Evolutionary conservation across 164 flowering plant species (phyloP), one percentile per base, ranked within the genome.

Genomic region (Litsea cubeba): DNA sequence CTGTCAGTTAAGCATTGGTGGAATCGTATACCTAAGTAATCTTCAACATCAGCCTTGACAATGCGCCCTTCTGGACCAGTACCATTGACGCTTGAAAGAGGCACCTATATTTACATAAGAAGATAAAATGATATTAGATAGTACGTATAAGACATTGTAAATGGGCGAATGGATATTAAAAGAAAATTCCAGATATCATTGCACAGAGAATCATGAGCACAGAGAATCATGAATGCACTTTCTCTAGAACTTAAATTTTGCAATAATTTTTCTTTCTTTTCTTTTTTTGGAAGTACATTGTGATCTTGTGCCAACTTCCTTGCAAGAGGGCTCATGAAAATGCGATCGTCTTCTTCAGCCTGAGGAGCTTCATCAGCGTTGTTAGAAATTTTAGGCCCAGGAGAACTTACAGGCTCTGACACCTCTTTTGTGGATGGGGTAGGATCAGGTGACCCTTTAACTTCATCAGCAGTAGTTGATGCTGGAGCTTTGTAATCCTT

Each of bases 1-100:
- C 40, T 25, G 22, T 67, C 46, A 32, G 32, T 26, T 24, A 64
- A 24, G 68, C 30, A 25, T 22, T 70, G 32, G 62, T 18, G 22
- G 35, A n/a, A 66, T 64, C 12, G 62, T 25, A 25, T 90, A 91
- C 99, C 98, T 83, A 95, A 83, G 85, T 88, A 95, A 70, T 93
- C 98, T 79, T 95, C 99, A 82, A 95, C 84, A 79, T 95, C 99
- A 72, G 97, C 98, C 85, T 93, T 95, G 72, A 95, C 94, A 79
- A 95, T 95, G 76, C 83, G 74, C 50, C 99, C 99, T 80, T 92
- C 97, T 75, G 91, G 89, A 78, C 99, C 99, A 25, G 97, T 90
- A 76, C 99, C 99, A 84, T 89, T 93, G 76, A 95, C 81, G 77
- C 86, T 91, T 74, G 98, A 84, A 68, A 95, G 84, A 71, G 92